phyloP scores from a whole-genome alignment of 2,329 filamentous ascomycete species.

The Coleophoma cylindrospora region DNA sequence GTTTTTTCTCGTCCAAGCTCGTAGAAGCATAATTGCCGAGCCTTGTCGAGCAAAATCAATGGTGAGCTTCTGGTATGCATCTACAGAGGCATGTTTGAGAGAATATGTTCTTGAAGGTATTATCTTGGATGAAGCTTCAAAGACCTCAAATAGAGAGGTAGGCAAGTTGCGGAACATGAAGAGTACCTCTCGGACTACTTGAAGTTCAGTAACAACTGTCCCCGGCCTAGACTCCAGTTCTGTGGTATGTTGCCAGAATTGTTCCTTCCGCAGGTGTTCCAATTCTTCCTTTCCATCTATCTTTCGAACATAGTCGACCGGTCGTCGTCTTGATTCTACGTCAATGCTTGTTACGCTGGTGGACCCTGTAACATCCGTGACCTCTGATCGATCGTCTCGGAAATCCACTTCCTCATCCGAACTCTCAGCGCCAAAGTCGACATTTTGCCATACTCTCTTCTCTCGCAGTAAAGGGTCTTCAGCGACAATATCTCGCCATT shows the following conservation, averaged over 20 bases:
- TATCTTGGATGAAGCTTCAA: conserved; percentile 27
- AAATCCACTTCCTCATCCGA: conserved; percentile 47
- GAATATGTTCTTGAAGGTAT: conserved; percentile 20
- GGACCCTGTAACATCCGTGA: conserved; percentile 27
- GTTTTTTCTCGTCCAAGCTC: conserved; percentile 38
- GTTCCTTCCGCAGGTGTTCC: conserved; percentile 33
- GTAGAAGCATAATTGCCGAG: conserved; percentile 38
- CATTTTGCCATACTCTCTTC: conserved; percentile 63
- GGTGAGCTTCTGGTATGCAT: conserved; percentile 30
- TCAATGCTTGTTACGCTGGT: conserved; percentile 26
- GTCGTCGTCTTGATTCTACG: conserved; percentile 18
- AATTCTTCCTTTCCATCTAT: conserved; percentile 27
- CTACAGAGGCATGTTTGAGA: conserved; percentile 30
- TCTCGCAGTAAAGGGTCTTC: conserved; percentile 71
- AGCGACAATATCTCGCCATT: conserved; percentile 73
- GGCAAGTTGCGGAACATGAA: conserved; percentile 81
- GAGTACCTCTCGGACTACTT: conserved; percentile 70
- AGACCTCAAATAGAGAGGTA: conserved; percentile 60
- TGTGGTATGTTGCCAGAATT: conserved; percentile 39
- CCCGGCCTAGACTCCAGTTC: conserved; percentile 20
- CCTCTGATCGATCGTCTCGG: conserved; percentile 26
- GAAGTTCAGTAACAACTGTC: conserved; percentile 48
- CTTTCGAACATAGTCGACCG: conserved; percentile 26
- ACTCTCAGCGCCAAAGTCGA: conserved; percentile 60
- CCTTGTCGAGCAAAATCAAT: conserved; percentile 42